These are phyloP conservation scores for Kwoniella sp. DNA, from an alignment of 768 basidiomycete species.

Conservation along the genomic window DNA sequence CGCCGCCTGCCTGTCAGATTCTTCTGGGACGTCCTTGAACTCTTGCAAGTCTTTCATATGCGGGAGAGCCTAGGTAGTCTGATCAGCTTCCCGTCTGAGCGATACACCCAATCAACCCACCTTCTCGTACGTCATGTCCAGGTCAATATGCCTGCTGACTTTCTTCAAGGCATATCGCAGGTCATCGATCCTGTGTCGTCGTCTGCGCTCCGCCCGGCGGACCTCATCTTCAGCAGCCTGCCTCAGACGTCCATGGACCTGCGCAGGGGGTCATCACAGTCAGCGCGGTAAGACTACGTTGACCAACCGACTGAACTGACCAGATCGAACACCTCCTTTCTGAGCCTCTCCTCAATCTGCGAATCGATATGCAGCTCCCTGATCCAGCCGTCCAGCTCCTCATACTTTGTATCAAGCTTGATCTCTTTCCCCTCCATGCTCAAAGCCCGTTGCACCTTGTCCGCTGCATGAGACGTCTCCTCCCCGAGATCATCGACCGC, in stretches of 20 bases:
- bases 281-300: neutral
- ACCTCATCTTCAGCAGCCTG: slow-evolving; percentile 77
- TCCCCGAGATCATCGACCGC: slow-evolving; percentile 80
- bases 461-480: slow-evolving; percentile 71
- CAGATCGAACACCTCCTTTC: slow-evolving; percentile 54
- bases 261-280: neutral
- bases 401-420: slow-evolving; percentile 34
- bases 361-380: slow-evolving; percentile 54
- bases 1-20: slow-evolving; percentile 75
- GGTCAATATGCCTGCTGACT: slow-evolving; percentile 72
- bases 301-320: slow-evolving; percentile 17
- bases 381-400: slow-evolving; percentile 42
- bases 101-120: slow-evolving; percentile 53
- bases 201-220: slow-evolving; percentile 70
- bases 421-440: slow-evolving; percentile 31
- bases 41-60: slow-evolving; percentile 77
- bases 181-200: slow-evolving; percentile 87
- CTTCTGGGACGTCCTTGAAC: slow-evolving; percentile 76
- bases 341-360: slow-evolving; percentile 60
- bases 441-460: slow-evolving; percentile 55
- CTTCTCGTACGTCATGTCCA: slow-evolving; percentile 71
- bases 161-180: slow-evolving; percentile 92
- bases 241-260: slow-evolving; percentile 69
- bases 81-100: slow-evolving; percentile 1
- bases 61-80: slow-evolving; percentile 59